A percentile compares a stretch with the other conserved stretches of the same genome.
Evolutionary conservation across 164 flowering plant genomes (phyloP).

Genomic region (Brasenia schreberi): DNA sequence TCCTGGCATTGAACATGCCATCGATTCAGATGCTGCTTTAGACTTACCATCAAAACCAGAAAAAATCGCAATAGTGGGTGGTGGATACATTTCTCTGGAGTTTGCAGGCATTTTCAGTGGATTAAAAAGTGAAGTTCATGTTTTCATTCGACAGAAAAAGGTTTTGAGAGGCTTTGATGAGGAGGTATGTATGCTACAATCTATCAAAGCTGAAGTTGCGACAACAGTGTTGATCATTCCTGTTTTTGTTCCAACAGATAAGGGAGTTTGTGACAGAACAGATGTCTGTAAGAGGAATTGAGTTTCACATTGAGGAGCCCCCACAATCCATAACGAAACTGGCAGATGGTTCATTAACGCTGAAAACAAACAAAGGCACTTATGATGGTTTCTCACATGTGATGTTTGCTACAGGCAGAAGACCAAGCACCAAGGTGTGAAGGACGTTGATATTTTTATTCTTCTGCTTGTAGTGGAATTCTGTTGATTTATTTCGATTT

Average conservation of each 20-base stretch:
- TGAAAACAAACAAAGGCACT: conserved; percentile 84
- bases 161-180: conserved; percentile 95
- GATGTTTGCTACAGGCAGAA: conserved; percentile 98
- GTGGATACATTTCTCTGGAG: conserved; percentile 72
- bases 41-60: conserved; percentile 73
- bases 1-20: conserved; percentile 85
- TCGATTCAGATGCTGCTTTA: conserved; percentile 95
- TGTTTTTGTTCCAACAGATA: conserved; percentile 30
- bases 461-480: background rate
- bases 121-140: conserved; percentile 79
- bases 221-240: background rate
- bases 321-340: conserved; percentile 71
- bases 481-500: background rate
- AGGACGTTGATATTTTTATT: background rate
- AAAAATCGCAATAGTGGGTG: conserved; percentile 92
- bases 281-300: conserved; percentile 82
- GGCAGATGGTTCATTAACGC: conserved; percentile 62
- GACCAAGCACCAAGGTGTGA: conserved; percentile 83
- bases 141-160: conserved; percentile 81
- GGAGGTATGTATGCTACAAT: conserved; percentile 40
- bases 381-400: conserved; percentile 89
- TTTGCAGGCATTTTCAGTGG: conserved; percentile 71
- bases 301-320: conserved; percentile 82
- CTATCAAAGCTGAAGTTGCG: background rate
- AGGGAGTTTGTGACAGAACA: conserved; percentile 93